Evolutionary conservation across 2,329 filamentous ascomycete genomes (phyloP), one percentile per base, ranked within the genome.

Genomic region (Chaetomium sp.): DNA sequence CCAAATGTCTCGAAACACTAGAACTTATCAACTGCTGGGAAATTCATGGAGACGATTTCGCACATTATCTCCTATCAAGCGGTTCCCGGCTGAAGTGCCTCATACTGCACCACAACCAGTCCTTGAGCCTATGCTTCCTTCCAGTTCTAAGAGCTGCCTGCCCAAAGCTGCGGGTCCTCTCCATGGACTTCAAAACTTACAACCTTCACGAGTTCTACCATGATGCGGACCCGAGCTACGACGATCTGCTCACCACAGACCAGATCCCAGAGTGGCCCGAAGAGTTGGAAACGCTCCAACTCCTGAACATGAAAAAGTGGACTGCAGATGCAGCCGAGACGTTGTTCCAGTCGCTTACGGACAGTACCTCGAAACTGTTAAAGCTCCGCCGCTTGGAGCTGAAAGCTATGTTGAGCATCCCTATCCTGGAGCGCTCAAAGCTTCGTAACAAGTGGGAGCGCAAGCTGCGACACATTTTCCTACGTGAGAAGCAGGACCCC

Each of bases 341-440:
- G 64, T 91, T 97, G 70, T 90, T 97, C 70, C 83, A 85, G 49
- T 95, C 92, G 19, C 80, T 98, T 2, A 84, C 94, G 25, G 83
- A 93, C 64, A 87, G 85, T 57, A 92, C 93, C 0, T 79, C 83
- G 1, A 77, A 83, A 2, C 75, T 98, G 25, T 85, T 82, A 0
- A 79, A 87, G 64, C 82, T 98, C 27, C 88, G 92, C 9, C 81
- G 83, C 51, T 79, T 97, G 12, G 82, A 85, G 1, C 85, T 97
- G 69, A 91, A 89, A 71, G 88, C 90, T 1, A 94, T 92, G 75
- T 81, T 97, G 56, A 87, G 93, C 72, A 85, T 87, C 54, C 88
- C 90, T 12, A 97, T 93, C 91, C 88, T 92, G 67, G 87, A 92
- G 73, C 87, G 94, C 50, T 90, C 90, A 21, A 83, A 84, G n/a